phyloP scores from a whole-genome alignment of 495 filamentous ascomycete species.

The Gamarada debralockiae region DNA sequence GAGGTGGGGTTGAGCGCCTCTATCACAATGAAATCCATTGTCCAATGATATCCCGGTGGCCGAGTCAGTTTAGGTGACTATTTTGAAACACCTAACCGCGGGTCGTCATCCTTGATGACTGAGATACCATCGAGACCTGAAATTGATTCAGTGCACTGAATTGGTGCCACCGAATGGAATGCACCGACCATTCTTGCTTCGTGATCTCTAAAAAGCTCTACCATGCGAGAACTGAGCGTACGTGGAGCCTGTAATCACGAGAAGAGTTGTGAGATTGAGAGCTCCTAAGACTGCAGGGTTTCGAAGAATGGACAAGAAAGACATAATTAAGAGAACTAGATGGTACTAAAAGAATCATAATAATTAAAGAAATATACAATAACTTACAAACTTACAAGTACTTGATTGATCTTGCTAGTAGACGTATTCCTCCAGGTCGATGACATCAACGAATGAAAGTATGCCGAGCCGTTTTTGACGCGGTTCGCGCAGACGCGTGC shows the following conservation, averaged over 20 bases:
- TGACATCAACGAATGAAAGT: background rate
- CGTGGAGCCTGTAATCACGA: slow-evolving; percentile 24
- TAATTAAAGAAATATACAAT: no score
- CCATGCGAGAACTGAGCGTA: slow-evolving; percentile 32
- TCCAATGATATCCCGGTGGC: background rate
- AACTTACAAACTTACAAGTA: no score
- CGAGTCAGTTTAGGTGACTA: no score
- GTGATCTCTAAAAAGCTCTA: slow-evolving; percentile 40
- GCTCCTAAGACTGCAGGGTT: slow-evolving; percentile 25
- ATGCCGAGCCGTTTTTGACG: background rate
- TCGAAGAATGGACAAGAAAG: slow-evolving; percentile 19
- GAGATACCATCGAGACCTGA: no score
- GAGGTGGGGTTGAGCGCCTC: background rate
- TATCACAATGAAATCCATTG: background rate
- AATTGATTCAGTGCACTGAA: no score
- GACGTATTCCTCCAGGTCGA: no score
- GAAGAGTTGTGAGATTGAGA: slow-evolving; percentile 33
- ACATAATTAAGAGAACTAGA: slow-evolving; percentile 15
- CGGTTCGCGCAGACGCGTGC: background rate
- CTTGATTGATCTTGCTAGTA: no score
- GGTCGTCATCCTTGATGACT: no score
- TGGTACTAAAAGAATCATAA: no score
- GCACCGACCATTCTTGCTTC: slow-evolving; percentile 36
- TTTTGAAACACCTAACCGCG: no score
- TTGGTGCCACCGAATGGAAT: background rate